Evolutionary conservation across 768 basidiomycete genomes (phyloP).

Genomic region (Epithele typhae): DNA sequence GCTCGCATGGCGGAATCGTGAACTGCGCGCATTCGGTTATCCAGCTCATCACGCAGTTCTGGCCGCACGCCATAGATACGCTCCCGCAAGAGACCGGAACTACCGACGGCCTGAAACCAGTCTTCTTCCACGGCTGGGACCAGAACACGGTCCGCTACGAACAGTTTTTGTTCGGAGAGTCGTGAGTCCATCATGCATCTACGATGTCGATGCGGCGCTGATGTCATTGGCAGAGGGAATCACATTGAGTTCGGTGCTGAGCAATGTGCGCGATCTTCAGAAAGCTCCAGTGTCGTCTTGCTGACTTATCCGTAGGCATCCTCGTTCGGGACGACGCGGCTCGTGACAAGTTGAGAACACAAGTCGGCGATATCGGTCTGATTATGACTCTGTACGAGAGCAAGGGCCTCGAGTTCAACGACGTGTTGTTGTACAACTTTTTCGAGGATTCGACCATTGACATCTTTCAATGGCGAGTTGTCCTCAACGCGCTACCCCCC

Average conservation of each 20-base stretch:
- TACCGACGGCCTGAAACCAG: slow-evolving; percentile 49
- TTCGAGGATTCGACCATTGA: slow-evolving; percentile 60
- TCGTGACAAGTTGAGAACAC: slow-evolving; percentile 38
- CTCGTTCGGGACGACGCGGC: slow-evolving; percentile 62
- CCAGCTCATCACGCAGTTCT: slow-evolving; percentile 57
- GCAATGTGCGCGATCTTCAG: slow-evolving; percentile 44
- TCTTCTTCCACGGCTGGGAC: slow-evolving; percentile 51
- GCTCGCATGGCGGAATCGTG: slow-evolving; percentile 71
- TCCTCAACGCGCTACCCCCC: slow-evolving; percentile 40
- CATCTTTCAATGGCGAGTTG: slow-evolving; percentile 53
- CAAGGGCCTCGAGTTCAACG: slow-evolving; percentile 67
- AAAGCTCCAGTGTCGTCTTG: too few species aligned
- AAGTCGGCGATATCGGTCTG: slow-evolving; percentile 53
- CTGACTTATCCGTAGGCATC: slow-evolving; percentile 42
- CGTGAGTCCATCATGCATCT: slow-evolving; percentile 29
- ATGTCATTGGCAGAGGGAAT: slow-evolving; percentile 32
- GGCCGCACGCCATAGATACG: slow-evolving; percentile 61
- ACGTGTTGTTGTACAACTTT: slow-evolving; percentile 70
- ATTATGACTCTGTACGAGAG: slow-evolving; percentile 58
- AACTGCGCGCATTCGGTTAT: slow-evolving; percentile 64
- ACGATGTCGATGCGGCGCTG: neutral
- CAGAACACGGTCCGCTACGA: slow-evolving; percentile 40
- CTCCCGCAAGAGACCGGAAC: slow-evolving; percentile 53
- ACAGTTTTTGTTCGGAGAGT: slow-evolving; percentile 52
- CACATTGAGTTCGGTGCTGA: slow-evolving; percentile 58